Evolutionary conservation across 257 asterid species (phyloP), one percentile per base, ranked within the genome.

Genomic region (Fraxinus pennsylvanica): DNA sequence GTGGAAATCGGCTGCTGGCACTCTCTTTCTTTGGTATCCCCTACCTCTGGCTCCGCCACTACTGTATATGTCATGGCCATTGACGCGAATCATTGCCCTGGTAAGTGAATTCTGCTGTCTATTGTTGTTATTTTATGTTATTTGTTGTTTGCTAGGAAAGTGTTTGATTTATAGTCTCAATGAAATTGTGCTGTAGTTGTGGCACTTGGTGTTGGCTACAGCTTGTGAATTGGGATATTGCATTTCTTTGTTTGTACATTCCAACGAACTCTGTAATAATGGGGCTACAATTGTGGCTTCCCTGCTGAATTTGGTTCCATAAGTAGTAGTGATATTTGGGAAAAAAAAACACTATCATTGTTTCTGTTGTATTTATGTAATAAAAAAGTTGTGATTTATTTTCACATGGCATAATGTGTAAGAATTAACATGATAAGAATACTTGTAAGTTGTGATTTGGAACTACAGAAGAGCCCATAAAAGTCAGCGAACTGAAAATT

Each of bases 61-160:
- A 74, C 77, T 32, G 80, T 94, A 74, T 65, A 61, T 33, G 86
- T 90, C 82, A 88, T 82, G 88, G 89, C 97, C 73, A 81, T 94
- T 52, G 96, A 94, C 66, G 98, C 97, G 74, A 83, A 89, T 52
- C 97, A 94, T 71, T 94, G 97, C 80, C 96, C 96, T 1, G 97
- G 88, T 89, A 82, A 3, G 33, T 85, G 72, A 36, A 71, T n/a
- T 29, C 1, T 14, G 22, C 32, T 71, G 52, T 8, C 14, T 13
- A 19, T 57, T 10, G 0, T 19, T 45, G 14, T 30, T 29, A 9
- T 35, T 13, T 9, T 21, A 2, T 22, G 32, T 36, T 0, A 5
- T 65, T 74, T 32, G 54, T 13, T 17, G 2, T 29, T 43, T 75
- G 84, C 33, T 41, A 71, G 33, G 33, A 43, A 78, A 12, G 0